These are phyloP conservation scores for Aureobasidium vineae DNA, from an alignment of 2,329 filamentous ascomycete genomes.

Conservation along the genomic window DNA sequence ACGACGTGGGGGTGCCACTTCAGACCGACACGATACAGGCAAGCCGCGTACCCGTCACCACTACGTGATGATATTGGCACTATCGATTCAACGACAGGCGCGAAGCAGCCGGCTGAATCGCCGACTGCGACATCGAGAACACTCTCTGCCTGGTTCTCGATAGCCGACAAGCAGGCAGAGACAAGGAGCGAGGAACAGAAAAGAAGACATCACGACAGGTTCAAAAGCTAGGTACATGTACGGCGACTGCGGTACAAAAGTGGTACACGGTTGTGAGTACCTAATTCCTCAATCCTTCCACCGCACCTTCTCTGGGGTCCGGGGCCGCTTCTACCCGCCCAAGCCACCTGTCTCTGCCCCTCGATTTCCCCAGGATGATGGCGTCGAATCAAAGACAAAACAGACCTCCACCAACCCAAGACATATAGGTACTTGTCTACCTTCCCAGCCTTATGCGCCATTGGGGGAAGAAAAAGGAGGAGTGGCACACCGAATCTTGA, in stretches of 20 bases:
- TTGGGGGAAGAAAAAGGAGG: not conserved
- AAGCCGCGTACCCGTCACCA: slow-evolving; percentile 1
- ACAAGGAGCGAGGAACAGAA: not conserved
- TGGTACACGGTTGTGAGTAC: not conserved
- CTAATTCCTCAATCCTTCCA: not conserved
- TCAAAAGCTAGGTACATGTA: not conserved
- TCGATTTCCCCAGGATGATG: slow-evolving; percentile 21
- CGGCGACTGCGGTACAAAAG: not conserved
- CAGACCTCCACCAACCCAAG: not conserved
- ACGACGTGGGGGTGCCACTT: slow-evolving; percentile 1
- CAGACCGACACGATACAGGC: not conserved
- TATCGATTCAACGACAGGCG: slow-evolving; percentile 4
- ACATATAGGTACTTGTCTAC: not conserved
- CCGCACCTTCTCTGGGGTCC: not conserved
- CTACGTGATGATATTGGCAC: slow-evolving; percentile 11
- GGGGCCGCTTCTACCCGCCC: slow-evolving; percentile 18
- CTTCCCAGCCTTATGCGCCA: not conserved
- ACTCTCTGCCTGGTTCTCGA: not conserved
- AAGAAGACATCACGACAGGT: not conserved
- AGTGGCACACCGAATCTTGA: slow-evolving; percentile 7
- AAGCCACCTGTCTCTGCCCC: not conserved
- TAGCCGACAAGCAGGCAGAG: not conserved
- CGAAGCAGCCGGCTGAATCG: not conserved
- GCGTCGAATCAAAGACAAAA: slow-evolving; percentile 1
- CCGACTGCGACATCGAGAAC: not conserved